phyloP scores from a whole-genome alignment of 1,139 yeast genomes.

The Geotrichum klebahnii region DNA sequence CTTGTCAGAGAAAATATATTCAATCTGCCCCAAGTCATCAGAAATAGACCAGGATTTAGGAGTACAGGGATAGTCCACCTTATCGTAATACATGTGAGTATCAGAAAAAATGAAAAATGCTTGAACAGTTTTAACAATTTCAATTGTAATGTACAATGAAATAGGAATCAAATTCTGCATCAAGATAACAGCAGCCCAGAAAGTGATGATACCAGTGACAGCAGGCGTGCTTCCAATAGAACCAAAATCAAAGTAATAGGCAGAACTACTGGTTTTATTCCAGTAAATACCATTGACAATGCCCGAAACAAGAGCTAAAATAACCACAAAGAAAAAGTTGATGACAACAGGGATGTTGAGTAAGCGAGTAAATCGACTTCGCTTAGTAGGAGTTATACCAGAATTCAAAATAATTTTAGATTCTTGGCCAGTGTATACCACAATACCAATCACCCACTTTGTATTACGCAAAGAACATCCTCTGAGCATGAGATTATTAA shows the following conservation, averaged over 20 bases:
- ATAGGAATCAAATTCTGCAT: conserved; percentile 93
- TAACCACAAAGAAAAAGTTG: conserved; percentile 69
- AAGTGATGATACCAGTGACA: conserved; percentile 74
- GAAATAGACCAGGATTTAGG: conserved; percentile 97
- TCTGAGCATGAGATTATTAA: conserved; percentile 75
- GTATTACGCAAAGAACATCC: conserved; percentile 85
- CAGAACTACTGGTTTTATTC: conserved; percentile 49
- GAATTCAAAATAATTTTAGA: conserved; percentile 91
- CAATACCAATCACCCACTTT: conserved; percentile 88
- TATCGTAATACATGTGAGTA: conserved; percentile 76
- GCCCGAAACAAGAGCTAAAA: conserved; percentile 79
- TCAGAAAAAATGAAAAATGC: conserved; percentile 92
- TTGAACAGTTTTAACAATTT: conserved; percentile 88
- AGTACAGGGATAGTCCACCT: conserved; percentile 86
- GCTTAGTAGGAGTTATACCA: conserved; percentile 88
- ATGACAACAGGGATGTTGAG: conserved; percentile 75
- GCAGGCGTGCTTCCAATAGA: conserved; percentile 63
- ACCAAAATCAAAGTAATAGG: conserved; percentile 68
- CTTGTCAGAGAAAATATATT: conserved; percentile 91
- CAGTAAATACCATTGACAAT: conserved; percentile 72
- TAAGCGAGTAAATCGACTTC: conserved; percentile 76
- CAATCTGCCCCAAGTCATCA: conserved; percentile 95
- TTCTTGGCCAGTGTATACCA: conserved; percentile 83
- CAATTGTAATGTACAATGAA: conserved; percentile 89
- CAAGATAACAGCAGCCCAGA: conserved; percentile 83